Evolutionary conservation across 2,329 filamentous ascomycete species (phyloP).

Genomic region (Cordyceps farinosa): DNA sequence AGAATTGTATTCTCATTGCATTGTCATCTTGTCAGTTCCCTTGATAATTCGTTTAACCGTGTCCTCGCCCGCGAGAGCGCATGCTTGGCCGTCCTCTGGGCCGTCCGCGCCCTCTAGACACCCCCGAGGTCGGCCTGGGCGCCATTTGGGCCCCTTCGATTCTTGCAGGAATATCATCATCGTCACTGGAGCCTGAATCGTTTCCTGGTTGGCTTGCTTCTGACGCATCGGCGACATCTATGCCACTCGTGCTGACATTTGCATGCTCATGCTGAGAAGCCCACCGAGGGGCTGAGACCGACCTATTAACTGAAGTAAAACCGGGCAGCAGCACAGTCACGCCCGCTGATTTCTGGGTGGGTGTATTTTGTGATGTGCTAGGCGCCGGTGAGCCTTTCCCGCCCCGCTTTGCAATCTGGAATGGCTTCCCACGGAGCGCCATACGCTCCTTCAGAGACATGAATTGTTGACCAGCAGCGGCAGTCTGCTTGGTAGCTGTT

Average conservation of each 20-base stretch:
- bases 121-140: background rate
- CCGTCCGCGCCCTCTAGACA: conserved; percentile 23
- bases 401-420: conserved; percentile 46
- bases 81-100: conserved; percentile 22
- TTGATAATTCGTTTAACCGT: background rate
- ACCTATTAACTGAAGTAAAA: conserved; percentile 9
- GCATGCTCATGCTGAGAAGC: background rate
- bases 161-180: conserved; percentile 21
- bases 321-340: conserved; percentile 10
- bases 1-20: background rate
- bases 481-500: background rate
- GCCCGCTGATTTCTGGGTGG: background rate
- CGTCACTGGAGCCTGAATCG: conserved; percentile 19
- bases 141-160: conserved; percentile 3
- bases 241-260: background rate
- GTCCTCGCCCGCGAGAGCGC: conserved; percentile 12
- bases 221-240: background rate
- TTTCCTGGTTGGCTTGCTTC: background rate
- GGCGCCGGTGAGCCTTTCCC: conserved; percentile 6
- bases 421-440: conserved; percentile 49
- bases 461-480: conserved; percentile 31
- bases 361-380: background rate
- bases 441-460: conserved; percentile 58
- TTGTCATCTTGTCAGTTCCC: too few relatives aligned
- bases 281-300: background rate